Base-by-base conservation (phyloP, 2,329 filamentous ascomycete species). In the Fusarium robinianum region DNA sequence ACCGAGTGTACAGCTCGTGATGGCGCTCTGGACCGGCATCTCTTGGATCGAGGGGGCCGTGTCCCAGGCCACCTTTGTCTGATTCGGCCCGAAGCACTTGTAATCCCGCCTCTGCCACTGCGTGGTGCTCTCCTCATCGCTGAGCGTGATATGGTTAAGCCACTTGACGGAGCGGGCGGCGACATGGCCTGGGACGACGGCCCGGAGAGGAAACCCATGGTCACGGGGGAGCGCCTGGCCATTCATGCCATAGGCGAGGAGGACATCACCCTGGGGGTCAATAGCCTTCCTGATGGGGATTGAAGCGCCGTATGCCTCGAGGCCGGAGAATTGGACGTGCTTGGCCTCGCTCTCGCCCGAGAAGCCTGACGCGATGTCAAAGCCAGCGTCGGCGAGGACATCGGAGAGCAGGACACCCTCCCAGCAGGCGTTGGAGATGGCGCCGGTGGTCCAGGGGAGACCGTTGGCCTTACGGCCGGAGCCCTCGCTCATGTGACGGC, bases 161-260 rank as follows among this genome's bases (percentile, higher is more conserved):
- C 84, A 88, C 60, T 88, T 88, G 52, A 86, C 83, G 5, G 79
- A 83, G 2, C 84, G 74, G 1, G 83, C 84, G 1, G 83, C 84
- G 2, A 86, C 83, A 36, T 81, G 77, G 0, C 84, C 84, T 0
- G 84, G 81, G 0, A 86, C 80, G 3, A 86, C 70, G 1, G 77
- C 76, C 2, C 83, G 73, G 10, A 86, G 65, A 1, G 84, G 84
- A 53, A 76, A 87, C 1, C 84, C 84, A 55, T 88, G 84, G 46
- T 87, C 83, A 2, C 74, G 75, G 0, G 83, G 81, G 2, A 88
- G 68, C 0, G 79, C 72, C 44, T 76, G 62, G 35, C 80, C 83
- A 50, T 87, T 87, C 84, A 88, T 88, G 33, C 74, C 73, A 55
- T 81, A 86, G 1, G 84, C 83, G 1, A 87, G 69, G 18, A 88